These are phyloP conservation scores for Kwoniella sp. DNA, from an alignment of 768 basidiomycete genomes.

Conservation along the genomic window DNA sequence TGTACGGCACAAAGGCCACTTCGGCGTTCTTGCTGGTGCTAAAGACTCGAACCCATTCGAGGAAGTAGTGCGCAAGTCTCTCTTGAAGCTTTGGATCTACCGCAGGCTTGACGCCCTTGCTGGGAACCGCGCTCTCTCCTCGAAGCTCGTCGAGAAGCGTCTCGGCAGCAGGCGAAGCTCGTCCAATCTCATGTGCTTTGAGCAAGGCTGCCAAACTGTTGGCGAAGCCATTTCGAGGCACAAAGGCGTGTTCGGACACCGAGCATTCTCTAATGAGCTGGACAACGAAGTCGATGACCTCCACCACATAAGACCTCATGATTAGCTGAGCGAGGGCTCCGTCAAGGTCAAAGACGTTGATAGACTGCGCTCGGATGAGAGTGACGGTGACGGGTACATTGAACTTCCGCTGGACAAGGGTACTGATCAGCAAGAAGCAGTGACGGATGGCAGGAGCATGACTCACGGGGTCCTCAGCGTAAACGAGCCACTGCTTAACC, in stretches of 20 bases:
- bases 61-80: slow-evolving; percentile 50
- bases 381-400: slow-evolving; percentile 91
- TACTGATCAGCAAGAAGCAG: slow-evolving; percentile 11
- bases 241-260: slow-evolving; percentile 68
- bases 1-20: slow-evolving; percentile 91
- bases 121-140: slow-evolving; percentile 15
- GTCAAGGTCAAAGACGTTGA: slow-evolving; percentile 74
- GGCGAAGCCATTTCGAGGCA: slow-evolving; percentile 71
- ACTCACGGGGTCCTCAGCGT: slow-evolving; percentile 89
- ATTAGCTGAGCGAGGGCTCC: slow-evolving; percentile 83
- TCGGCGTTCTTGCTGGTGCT: slow-evolving; percentile 80
- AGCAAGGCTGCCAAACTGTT: slow-evolving; percentile 75
- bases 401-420: slow-evolving; percentile 71
- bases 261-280: slow-evolving; percentile 81
- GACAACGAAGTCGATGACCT: slow-evolving; percentile 72
- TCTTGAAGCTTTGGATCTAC: slow-evolving; percentile 45
- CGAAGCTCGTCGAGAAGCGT: slow-evolving; percentile 71
- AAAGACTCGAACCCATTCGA: slow-evolving; percentile 88
- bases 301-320: slow-evolving; percentile 69
- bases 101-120: slow-evolving; percentile 12
- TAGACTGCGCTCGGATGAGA: slow-evolving; percentile 74
- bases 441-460: not conserved
- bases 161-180: slow-evolving; percentile 58
- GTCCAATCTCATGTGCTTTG: slow-evolving; percentile 67
- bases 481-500: slow-evolving; percentile 91